These are phyloP conservation scores for Cercospora citrullina DNA, from an alignment of 2,329 filamentous ascomycete genomes.

Conservation along the genomic window DNA sequence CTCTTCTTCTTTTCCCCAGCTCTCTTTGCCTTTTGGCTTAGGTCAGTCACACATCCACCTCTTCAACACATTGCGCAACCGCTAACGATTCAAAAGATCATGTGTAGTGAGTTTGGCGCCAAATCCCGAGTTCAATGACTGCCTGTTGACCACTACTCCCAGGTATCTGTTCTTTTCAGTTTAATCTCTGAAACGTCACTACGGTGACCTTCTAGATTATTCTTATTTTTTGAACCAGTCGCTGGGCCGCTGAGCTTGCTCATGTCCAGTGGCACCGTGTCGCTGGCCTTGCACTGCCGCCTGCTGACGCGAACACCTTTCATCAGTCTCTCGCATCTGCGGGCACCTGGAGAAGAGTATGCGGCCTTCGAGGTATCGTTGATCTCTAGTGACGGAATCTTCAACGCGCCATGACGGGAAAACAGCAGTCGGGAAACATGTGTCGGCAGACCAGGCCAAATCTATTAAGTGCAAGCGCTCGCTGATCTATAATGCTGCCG, in stretches of 20 bases:
- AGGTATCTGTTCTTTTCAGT: conserved; percentile 15
- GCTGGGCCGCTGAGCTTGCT: conserved; percentile 11
- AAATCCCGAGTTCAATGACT: background rate
- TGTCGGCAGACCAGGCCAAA: background rate
- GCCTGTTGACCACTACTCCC: background rate
- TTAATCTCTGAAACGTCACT: conserved; percentile 13
- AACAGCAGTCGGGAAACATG: background rate
- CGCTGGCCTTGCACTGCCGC: conserved; percentile 14
- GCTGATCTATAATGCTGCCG: conserved; percentile 9
- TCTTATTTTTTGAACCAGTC: conserved; percentile 11
- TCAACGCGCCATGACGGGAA: background rate
- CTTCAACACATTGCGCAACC: too few species aligned
- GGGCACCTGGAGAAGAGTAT: conserved; percentile 13
- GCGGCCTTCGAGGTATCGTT: background rate
- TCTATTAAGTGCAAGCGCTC: conserved; percentile 4
- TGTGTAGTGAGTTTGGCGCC: background rate
- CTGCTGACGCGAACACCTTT: conserved; percentile 12
- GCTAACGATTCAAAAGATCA: background rate
- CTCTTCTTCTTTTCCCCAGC: conserved; percentile 12
- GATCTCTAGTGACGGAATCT: background rate
- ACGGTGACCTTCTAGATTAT: conserved; percentile 8
- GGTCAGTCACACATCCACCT: conserved; percentile 5
- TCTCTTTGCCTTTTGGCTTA: conserved; percentile 19
- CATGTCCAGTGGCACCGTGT: conserved; percentile 3
- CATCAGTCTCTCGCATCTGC: conserved; percentile 12